Conservation (phyloP, 345 rosid species). For the Eucalyptus urophylla region DNA sequence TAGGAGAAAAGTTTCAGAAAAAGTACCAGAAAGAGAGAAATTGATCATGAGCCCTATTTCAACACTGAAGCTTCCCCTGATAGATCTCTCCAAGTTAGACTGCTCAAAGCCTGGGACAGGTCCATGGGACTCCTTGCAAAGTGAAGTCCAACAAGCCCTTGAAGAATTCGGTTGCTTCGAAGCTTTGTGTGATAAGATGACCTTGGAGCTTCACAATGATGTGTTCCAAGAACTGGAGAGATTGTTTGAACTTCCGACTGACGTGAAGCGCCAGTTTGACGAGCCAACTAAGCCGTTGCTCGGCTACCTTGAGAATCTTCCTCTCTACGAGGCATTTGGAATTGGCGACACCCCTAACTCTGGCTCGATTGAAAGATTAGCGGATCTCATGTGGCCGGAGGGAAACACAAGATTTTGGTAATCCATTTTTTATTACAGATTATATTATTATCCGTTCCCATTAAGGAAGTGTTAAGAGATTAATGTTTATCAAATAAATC, state of each 20-base stretch:
- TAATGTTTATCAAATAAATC: background rate
- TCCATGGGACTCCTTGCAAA: background rate
- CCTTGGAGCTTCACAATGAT: background rate
- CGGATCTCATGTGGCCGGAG: background rate
- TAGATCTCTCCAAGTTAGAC: background rate
- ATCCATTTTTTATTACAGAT: background rate
- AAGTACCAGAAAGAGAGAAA: background rate
- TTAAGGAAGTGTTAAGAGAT: background rate
- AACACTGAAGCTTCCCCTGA: background rate
- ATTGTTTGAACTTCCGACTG: background rate
- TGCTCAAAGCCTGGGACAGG: background rate
- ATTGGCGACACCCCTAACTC: background rate
- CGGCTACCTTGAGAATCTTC: background rate
- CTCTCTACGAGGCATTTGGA: background rate
- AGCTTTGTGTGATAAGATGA: background rate
- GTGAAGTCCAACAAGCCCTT: background rate
- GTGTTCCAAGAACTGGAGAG: background rate
- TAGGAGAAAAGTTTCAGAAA: background rate
- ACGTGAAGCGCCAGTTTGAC: background rate
- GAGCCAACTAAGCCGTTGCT: background rate
- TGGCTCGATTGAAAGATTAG: background rate
- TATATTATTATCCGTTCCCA: background rate
- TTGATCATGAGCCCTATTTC: background rate
- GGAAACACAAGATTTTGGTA: background rate
- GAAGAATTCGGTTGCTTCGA: background rate